Evolutionary conservation across 306 rosid genomes (phyloP).

Genomic region (Mimosa bimucronata): DNA sequence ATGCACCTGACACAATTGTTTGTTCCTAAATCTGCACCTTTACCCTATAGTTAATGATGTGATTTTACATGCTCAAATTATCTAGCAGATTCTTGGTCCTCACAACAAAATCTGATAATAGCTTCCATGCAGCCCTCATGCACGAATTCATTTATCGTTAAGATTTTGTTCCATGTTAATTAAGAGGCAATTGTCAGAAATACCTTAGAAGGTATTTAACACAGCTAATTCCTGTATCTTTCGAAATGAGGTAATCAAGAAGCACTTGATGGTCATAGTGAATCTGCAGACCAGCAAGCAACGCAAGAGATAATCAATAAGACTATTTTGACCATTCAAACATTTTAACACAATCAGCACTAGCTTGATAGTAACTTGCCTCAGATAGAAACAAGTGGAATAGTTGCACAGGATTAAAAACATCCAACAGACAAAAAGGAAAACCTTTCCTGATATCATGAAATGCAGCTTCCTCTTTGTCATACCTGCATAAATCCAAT

Average conservation of each 20-base stretch:
- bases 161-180: not conserved
- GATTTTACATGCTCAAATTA: not conserved
- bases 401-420: constrained; percentile 70
- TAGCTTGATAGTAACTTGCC: constrained; percentile 49
- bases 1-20: too few species aligned
- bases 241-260: constrained; percentile 90
- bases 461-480: constrained; percentile 42
- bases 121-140: not conserved
- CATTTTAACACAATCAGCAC: not conserved
- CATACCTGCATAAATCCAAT: constrained; percentile 48
- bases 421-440: constrained; percentile 53
- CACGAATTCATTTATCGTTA: constrained; percentile 13
- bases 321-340: constrained; percentile 4
- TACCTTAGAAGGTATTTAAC: constrained; percentile 87
- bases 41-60: too few species aligned
- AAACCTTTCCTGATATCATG: constrained; percentile 51
- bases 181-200: constrained; percentile 5
- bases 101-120: constrained; percentile 23
- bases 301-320: constrained; percentile 24
- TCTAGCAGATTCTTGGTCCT: constrained; percentile 20
- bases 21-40: too few species aligned
- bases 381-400: constrained; percentile 84
- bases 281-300: constrained; percentile 62
- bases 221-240: constrained; percentile 82
- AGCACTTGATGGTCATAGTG: constrained; percentile 93